Evolutionary conservation across 2,329 filamentous ascomycete species (phyloP).

Genomic region (Pestalotiopsis sp.): DNA sequence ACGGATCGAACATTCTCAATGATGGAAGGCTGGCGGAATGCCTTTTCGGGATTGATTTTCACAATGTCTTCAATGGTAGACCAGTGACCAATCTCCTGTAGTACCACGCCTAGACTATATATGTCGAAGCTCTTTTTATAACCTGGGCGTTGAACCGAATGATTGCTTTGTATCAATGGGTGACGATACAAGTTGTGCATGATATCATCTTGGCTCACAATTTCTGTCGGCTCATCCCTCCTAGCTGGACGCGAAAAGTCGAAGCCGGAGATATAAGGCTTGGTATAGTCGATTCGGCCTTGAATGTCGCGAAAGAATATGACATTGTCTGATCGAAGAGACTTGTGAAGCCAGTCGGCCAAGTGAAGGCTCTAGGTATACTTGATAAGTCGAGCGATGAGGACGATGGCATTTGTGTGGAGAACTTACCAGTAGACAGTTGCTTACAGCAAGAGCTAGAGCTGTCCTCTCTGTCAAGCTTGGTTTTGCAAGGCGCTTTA

Average conservation of each 20-base stretch:
- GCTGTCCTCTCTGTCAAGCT: conserved; percentile 50
- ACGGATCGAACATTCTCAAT: conserved; percentile 35
- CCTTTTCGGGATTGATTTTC: conserved; percentile 34
- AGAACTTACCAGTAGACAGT: conserved; percentile 42
- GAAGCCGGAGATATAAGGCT: conserved; percentile 52
- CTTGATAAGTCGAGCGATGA: neutral
- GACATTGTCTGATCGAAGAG: conserved; percentile 53
- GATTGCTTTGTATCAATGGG: conserved; percentile 39
- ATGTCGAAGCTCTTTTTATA: conserved; percentile 53
- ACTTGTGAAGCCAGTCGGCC: conserved; percentile 60
- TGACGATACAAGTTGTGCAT: conserved; percentile 52
- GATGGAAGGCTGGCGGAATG: conserved; percentile 36
- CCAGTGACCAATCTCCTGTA: conserved; percentile 57
- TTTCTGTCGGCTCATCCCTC: conserved; percentile 51
- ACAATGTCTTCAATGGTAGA: conserved; percentile 44
- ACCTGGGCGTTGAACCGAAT: conserved; percentile 28
- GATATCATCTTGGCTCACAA: conserved; percentile 40
- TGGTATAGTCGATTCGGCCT: conserved; percentile 35
- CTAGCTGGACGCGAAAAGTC: conserved; percentile 53
- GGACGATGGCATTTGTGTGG: neutral
- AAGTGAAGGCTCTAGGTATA: conserved; percentile 45
- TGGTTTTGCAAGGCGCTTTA: conserved; percentile 34
- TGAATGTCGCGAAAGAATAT: conserved; percentile 44
- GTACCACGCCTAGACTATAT: conserved; percentile 51
- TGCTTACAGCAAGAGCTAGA: conserved; percentile 51